Base-by-base conservation (phyloP, 2,329 filamentous ascomycete genomes). In the Diaporthe amygdali region DNA sequence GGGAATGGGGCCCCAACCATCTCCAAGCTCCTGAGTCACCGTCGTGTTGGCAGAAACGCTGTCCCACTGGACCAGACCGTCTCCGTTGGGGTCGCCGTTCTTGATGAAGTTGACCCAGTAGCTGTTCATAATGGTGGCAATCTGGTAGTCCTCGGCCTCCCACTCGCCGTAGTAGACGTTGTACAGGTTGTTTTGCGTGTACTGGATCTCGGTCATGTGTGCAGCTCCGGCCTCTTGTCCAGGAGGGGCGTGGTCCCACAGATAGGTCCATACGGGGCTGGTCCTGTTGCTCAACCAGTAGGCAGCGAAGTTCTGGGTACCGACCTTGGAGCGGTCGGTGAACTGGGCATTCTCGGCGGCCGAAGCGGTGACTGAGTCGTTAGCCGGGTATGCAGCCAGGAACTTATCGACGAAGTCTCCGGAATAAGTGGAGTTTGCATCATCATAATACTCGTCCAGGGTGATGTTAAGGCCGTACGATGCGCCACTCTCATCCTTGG, bases 191-290 rank as follows among this genome's bases (percentile, higher is more conserved):
- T 82, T 81, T 37, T 81, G 74, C 1, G 76, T 77, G 69, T 83
- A 83, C 71, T 79, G 79, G 67, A 83, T 80, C 76, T 83, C 82
- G 1, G 78, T 79, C 74, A 77, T 75, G 69, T 82, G 81, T 72
- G 77, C 79, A 7, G 81, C 81, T 8, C 82, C 82, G 56, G 74
- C 74, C 52, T 66, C 47, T 67, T 81, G 79, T 9, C 80, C 78
- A 0, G 81, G 81, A 1, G 78, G 80, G 3, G 79, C 80, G 59
- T 82, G 80, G 32, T 70, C 69, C 69, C 69, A 59, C 3, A 59
- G 54, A 22, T 14, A 59, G 14, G 37, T 37, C 32, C 37, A 37
- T 15, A 54, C 39, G n/a, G 49, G 27, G 7, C 49, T 56, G 39
- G 41, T 72, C 10, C 27, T 52, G 49, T 52, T 52, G 49, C 49